phyloP scores from a whole-genome alignment of 2,329 filamentous ascomycete species.

The Trichoderma lentiforme region DNA sequence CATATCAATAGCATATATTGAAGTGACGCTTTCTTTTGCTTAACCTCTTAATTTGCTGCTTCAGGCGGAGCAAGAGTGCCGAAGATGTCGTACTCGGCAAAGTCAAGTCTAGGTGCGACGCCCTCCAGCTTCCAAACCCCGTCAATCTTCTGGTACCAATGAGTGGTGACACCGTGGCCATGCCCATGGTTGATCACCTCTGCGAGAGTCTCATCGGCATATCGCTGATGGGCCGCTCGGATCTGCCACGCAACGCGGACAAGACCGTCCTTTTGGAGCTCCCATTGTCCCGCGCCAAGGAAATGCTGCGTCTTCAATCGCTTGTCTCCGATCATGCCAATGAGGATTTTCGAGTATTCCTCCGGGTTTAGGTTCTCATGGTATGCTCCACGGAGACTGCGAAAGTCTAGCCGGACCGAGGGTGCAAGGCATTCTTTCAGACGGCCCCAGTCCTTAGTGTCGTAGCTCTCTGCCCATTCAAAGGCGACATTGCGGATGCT shows the following conservation, averaged over 20 bases:
- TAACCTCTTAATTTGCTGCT: neutral
- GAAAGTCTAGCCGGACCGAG: conserved; percentile 16
- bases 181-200: conserved; percentile 57
- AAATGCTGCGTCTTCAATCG: conserved; percentile 64
- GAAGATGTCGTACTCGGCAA: conserved; percentile 49
- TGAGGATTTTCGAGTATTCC: conserved; percentile 15
- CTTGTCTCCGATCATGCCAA: conserved; percentile 50
- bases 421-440: conserved; percentile 61
- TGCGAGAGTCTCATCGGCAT: conserved; percentile 46
- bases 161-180: conserved; percentile 54
- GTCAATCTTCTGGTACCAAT: conserved; percentile 56
- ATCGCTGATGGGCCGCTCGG: conserved; percentile 60
- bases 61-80: conserved; percentile 19
- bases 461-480: conserved; percentile 66
- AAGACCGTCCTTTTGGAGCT: conserved; percentile 55
- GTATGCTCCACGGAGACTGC: conserved; percentile 15
- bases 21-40: neutral
- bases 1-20: neutral
- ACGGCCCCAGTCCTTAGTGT: conserved; percentile 63
- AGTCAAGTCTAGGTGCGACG: conserved; percentile 52
- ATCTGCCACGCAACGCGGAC: conserved; percentile 60
- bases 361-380: conserved; percentile 19
- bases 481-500: conserved; percentile 36
- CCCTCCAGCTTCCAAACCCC: conserved; percentile 62
- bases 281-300: conserved; percentile 57